Base-by-base conservation (phyloP, 129 eudicot species). In the Apium graveolens region DNA sequence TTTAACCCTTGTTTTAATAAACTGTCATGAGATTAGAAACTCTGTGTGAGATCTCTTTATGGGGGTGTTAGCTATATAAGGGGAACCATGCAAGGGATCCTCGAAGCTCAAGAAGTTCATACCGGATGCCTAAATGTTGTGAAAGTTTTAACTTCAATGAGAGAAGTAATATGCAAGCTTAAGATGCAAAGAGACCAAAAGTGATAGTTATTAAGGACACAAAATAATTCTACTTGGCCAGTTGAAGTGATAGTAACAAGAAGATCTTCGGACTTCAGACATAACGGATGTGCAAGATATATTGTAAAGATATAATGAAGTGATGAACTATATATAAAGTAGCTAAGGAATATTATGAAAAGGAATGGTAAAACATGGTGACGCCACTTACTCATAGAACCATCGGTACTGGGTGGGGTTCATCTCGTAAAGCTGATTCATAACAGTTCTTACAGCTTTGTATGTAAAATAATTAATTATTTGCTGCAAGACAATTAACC, bases 361-460 rank as follows among this genome's bases (percentile, higher is more conserved):
- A n/a, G 53, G 21, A 2, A 27, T 11, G 51, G 5, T n/a, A 11
- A 70, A 79, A 26, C 74, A 68, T 73, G 84, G 57, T 43, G 66
- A 77, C 80, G 0, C 63, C 45, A 87, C 96, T 88, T 90, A 96
- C 99, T 92, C 90, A 88, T 92, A 88, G 34, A 96, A 84, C 99
- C 97, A 96, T 8, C 89, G 90, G 77, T 96, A 96, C 75, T 88
- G 84, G 5, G 94, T 84, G n/a, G 96, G 97, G 83, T 96, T 92
- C 99, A 92, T 96, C 89, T 96, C 99, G 78, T 96, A 92, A 14
- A 96, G 97, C 90, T 96, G 97, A 87, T 88, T 86, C 81, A 96
- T 77, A 45, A 92, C 95, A 70, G 97, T 92, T 90, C 97, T 96
- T 85, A 92, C 97, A 70, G 99, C 99, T 86, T 96, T 96, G 89